Evolutionary conservation across 139 green algal genomes (phyloP), one percentile per base, ranked within the genome.

Genomic region (Micromonas pusilla): DNA sequence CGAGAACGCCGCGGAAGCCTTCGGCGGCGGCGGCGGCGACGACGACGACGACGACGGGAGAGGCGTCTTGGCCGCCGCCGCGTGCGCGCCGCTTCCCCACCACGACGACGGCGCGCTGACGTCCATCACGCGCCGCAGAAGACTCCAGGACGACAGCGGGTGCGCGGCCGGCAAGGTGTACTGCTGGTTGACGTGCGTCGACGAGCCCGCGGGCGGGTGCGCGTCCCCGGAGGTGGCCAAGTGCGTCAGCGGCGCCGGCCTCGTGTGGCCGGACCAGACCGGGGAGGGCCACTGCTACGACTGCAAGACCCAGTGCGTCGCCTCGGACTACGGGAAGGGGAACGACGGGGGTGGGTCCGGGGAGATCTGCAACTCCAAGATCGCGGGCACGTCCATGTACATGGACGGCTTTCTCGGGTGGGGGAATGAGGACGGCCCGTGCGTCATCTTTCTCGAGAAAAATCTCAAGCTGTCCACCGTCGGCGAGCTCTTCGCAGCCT

Each of bases 331-430:
- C 9, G 9, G 9, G 45, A 57, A 57, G 9, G 45, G 9, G 9
- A 23, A 9, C 45, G 45, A 16, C 9, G 63, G 20, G 63, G 26
- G 33, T 16, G 26, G 26, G 1, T 26, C 32, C 3, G 5, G 1
- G 1, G 66, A 31, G 2, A 25, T 53, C 13, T 73, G 66, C 66
- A 73, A 73, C 66, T 33, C 32, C 28, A 53, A 73, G 26, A 73
- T 73, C 66, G 30, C 66, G 31, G 28, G 28, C 1, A 73, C 33
- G 2, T 53, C 66, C 23, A 73, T 73, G 66, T 73, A 53, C 5
- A 73, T 73, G 66, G 66, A 73, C 37, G 66, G 66, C 13, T 73
- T 73, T 2, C 26, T 31, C 0, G n/a, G 21, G 30, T 33, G 66
- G 23, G n/a, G 30, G 13, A 31, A 53, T 16, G 1, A 28, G 2